Evolutionary conservation across 108 stramenopile species (phyloP).

Genomic region (Epipyxis sp.): DNA sequence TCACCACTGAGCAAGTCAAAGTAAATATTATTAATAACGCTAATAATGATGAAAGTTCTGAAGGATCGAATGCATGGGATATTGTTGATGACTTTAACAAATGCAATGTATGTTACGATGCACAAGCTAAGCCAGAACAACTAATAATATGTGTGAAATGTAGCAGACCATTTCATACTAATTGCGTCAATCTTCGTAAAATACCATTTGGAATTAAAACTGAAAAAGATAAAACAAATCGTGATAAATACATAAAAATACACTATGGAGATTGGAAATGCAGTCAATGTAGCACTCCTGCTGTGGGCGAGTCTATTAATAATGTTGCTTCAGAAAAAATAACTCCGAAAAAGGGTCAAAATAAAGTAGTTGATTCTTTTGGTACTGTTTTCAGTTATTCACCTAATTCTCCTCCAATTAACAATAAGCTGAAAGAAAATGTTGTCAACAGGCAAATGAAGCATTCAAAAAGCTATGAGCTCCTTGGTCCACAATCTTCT

Average conservation of each 20-base stretch:
- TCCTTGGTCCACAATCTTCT: too few relatives aligned
- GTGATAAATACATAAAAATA: background rate
- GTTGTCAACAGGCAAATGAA: background rate
- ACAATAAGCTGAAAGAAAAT: background rate
- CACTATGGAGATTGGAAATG: conserved; percentile 26
- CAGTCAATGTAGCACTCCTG: background rate
- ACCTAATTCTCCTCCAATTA: background rate
- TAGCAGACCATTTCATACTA: background rate
- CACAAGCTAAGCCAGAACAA: background rate
- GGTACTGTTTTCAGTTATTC: background rate
- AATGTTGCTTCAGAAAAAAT: too few relatives aligned
- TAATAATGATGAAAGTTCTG: conserved; percentile 5
- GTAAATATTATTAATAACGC: too few relatives aligned
- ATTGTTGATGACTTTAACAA: too few relatives aligned
- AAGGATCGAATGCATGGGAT: too few relatives aligned
- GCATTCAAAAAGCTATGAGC: background rate
- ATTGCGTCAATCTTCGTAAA: background rate
- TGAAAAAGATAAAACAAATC: background rate
- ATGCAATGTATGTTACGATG: too few relatives aligned
- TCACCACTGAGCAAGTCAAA: too few relatives aligned
- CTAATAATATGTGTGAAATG: conserved; percentile 13
- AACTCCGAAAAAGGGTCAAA: background rate
- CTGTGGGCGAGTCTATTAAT: too few relatives aligned
- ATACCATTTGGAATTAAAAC: background rate
- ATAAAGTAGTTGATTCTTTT: background rate